These are phyloP conservation scores for Botrytis byssoidea DNA, from an alignment of 2,329 filamentous ascomycete genomes.

Conservation along the genomic window DNA sequence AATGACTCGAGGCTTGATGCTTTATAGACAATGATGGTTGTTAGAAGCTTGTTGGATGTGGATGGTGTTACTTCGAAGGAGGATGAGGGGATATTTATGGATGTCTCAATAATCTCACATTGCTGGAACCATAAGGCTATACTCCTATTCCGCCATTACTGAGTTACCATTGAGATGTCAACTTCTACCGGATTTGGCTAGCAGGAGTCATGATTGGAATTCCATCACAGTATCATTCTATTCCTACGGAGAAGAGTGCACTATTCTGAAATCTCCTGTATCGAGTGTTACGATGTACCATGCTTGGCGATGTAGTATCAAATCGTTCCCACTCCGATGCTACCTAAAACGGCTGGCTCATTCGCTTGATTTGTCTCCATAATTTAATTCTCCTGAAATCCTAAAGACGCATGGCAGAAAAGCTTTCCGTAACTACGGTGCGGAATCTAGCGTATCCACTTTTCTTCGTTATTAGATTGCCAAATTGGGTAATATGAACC, in stretches of 20 bases:
- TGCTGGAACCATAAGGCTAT: background rate
- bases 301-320: background rate
- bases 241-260: background rate
- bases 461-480: background rate
- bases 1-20: background rate
- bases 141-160: background rate
- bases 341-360: background rate
- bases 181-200: background rate
- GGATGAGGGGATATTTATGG: background rate
- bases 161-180: background rate
- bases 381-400: background rate
- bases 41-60: slow-evolving; percentile 2
- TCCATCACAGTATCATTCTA: background rate
- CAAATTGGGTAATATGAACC: background rate
- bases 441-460: background rate
- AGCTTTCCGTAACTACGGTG: background rate
- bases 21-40: background rate
- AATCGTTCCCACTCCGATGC: background rate
- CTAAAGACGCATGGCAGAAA: background rate
- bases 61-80: background rate
- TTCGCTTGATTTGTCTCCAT: background rate
- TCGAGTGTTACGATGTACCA: background rate
- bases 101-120: background rate
- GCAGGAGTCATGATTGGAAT: background rate
- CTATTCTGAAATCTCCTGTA: background rate